Evolutionary conservation across 768 basidiomycete species (phyloP).

Genomic region (Boletus vermiculosoides): DNA sequence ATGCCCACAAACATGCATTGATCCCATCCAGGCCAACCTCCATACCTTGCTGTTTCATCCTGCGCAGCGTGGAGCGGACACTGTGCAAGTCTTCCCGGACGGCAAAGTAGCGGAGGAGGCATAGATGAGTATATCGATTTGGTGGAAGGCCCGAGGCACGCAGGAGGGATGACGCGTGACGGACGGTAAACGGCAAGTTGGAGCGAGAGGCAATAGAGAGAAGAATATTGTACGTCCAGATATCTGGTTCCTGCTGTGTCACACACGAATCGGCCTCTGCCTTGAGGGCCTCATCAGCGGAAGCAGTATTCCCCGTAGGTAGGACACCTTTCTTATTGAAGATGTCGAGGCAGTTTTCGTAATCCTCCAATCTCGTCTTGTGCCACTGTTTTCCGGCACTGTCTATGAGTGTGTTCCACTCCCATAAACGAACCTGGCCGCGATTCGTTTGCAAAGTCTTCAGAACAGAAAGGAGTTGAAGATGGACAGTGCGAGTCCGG

Average conservation of each 20-base stretch:
- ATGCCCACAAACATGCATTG: slow-evolving; percentile 73
- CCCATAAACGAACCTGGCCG: slow-evolving; percentile 54
- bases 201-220: slow-evolving; percentile 62
- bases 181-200: slow-evolving; percentile 40
- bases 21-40: slow-evolving; percentile 62
- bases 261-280: not conserved
- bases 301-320: not conserved
- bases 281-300: slow-evolving; percentile 13
- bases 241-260: slow-evolving; percentile 48
- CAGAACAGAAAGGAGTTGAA: slow-evolving; percentile 68
- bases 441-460: slow-evolving; percentile 54
- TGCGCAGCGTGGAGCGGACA: slow-evolving; percentile 53
- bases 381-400: slow-evolving; percentile 66
- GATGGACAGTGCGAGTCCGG: slow-evolving; percentile 58
- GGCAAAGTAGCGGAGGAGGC: slow-evolving; percentile 57
- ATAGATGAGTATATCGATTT: slow-evolving; percentile 61
- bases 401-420: slow-evolving; percentile 77
- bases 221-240: slow-evolving; percentile 68
- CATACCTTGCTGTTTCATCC: slow-evolving; percentile 49
- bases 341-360: slow-evolving; percentile 56
- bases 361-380: slow-evolving; percentile 54
- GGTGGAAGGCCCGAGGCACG: slow-evolving; percentile 52
- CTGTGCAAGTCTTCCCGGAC: slow-evolving; percentile 45
- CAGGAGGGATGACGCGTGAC: slow-evolving; percentile 54
- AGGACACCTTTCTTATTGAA: slow-evolving; percentile 58